Base-by-base conservation (phyloP, 2,329 filamentous ascomycete genomes). In the Thelonectria rubi region DNA sequence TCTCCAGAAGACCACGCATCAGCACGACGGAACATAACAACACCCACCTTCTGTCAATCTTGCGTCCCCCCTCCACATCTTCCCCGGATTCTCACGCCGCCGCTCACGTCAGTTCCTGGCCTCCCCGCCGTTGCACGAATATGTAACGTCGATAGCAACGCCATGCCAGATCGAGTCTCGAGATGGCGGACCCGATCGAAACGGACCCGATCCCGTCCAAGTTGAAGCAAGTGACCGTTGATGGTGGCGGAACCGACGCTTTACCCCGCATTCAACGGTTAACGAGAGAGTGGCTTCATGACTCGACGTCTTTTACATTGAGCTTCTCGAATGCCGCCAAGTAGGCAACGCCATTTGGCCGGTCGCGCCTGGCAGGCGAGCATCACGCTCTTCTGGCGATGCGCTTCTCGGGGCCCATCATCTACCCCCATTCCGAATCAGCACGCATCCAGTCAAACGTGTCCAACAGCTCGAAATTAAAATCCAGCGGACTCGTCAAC, bases 401-500 rank as follows among this genome's bases (percentile, higher is more conserved):
- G 21, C 21, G 7, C 3, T 24, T 24, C 21, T 24, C 7, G 7
- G 21, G 7, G 21, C 3, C 21, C 21, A n/a, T n/a, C n/a, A n/a
- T 24, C 21, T 24, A 24, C 2, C 20, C 12, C 54, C 48, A 58
- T 18, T 37, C 48, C 12, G 32, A n/a, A 43, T 72, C 66, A 1
- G 68, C 45, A 4, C 77, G 65, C 43, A 81, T 65, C 80, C 80
- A 83, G 58, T 82, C 79, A 68, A 81, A 83, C 0, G 81, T 83
- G 62, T 84, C 79, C 1, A 83, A 64, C 20, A 84, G 72, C 53
- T 83, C 80, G 54, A 83, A 82, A 55, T 80, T 81, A 55, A 83
- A 83, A 20, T 72, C 70, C 17, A 68, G 52, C 24, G 65, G 71
- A 39, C 65, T 52, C 14, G 21, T 76, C 69, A 65, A 39, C 39